These are phyloP conservation scores for Barbarea vulgaris DNA, from an alignment of 345 rosid genomes.

Conservation along the genomic window DNA sequence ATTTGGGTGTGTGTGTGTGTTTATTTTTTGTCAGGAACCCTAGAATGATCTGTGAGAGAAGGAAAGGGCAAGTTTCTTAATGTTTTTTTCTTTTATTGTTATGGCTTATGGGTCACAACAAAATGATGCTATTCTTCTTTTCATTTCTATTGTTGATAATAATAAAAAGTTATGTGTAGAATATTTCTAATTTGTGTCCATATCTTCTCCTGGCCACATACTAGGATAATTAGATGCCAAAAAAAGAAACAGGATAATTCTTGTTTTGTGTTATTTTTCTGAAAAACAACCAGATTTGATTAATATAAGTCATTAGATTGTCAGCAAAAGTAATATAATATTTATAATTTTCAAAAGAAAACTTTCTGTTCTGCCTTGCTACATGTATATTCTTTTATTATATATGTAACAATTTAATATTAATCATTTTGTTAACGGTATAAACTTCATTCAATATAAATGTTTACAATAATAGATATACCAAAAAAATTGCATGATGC, in stretches of 20 bases:
- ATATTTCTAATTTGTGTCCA: conserved; percentile 18
- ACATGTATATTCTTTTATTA: neutral
- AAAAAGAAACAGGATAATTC: conserved; percentile 10
- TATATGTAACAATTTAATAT: no score
- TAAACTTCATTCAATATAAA: neutral
- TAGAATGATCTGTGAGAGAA: conserved; percentile 33
- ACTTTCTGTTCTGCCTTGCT: neutral
- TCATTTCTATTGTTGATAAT: neutral
- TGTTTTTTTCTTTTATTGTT: conserved; percentile 11
- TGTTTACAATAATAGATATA: no score
- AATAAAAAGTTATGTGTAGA: neutral
- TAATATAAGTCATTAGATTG: neutral
- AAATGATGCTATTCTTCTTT: conserved; percentile 17
- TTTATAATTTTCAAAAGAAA: neutral
- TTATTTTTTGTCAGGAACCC: conserved; percentile 26
- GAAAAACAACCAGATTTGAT: neutral
- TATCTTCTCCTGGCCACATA: conserved; percentile 29
- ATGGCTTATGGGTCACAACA: conserved; percentile 30
- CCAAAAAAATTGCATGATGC: no score
- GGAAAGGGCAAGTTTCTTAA: conserved; percentile 27
- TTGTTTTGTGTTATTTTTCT: neutral
- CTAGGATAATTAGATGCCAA: conserved; percentile 28
- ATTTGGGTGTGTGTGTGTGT: neutral
- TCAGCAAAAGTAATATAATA: neutral
- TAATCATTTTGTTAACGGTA: neutral